These are phyloP conservation scores for Rhynchospora breviuscula DNA, from an alignment of 176 grass and related monocot genomes.

Conservation along the genomic window DNA sequence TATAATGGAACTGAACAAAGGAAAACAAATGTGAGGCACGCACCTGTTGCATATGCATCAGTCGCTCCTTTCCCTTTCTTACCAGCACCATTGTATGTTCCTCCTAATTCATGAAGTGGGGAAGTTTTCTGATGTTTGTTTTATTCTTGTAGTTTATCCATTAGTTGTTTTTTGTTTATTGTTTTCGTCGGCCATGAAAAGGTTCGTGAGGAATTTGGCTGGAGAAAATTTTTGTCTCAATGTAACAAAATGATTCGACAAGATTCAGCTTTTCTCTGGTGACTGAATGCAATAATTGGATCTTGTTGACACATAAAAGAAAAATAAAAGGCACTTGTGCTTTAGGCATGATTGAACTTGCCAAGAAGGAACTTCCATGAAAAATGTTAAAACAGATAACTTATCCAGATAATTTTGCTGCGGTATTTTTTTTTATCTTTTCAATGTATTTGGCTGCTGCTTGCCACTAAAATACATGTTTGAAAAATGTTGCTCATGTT, in stretches of 20 bases:
- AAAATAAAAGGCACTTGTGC: not conserved
- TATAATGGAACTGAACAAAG: conserved; percentile 27
- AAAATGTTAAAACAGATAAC: no score
- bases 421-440: no score
- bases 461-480: no score
- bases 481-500: no score
- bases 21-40: conserved; percentile 18
- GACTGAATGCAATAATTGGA: not conserved
- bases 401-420: no score
- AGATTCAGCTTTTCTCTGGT: no score
- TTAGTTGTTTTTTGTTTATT: not conserved
- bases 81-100: conserved; percentile 56
- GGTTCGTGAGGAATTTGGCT: not conserved
- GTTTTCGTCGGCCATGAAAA: not conserved
- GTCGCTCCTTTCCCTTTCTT: conserved; percentile 85
- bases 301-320: not conserved
- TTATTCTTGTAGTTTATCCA: not conserved
- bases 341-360: not conserved
- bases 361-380: no score
- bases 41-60: conserved; percentile 85
- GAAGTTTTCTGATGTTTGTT: not conserved
- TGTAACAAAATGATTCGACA: no score
- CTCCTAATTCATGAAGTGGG: conserved; percentile 41
- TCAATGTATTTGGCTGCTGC: no score
- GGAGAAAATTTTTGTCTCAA: not conserved